phyloP scores from a whole-genome alignment of 2,329 filamentous ascomycete genomes.

The Botrytis fragariae region DNA sequence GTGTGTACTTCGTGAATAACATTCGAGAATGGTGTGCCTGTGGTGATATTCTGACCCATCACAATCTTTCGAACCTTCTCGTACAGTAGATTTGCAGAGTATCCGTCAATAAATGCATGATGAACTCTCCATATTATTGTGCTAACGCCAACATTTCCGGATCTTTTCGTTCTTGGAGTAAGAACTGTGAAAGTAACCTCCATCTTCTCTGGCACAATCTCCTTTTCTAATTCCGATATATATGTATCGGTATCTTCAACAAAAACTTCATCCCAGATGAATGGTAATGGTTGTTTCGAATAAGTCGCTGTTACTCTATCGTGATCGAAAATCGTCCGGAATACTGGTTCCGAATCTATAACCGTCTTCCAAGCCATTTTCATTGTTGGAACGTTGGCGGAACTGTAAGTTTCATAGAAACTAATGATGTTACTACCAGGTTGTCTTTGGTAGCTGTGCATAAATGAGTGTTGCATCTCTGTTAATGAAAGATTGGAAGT shows the following conservation, averaged over 20 bases:
- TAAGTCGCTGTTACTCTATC: conserved; percentile 2
- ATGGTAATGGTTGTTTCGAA: conserved; percentile 9
- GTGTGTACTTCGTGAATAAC: conserved; percentile 1
- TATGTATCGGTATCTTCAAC: neutral
- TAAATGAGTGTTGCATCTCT: conserved; percentile 34
- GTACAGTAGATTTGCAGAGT: conserved; percentile 27
- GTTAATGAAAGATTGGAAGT: conserved; percentile 20
- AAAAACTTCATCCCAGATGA: neutral
- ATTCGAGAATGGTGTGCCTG: neutral
- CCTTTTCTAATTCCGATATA: conserved; percentile 1
- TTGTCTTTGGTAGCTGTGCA: conserved; percentile 27
- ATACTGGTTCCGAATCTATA: conserved; percentile 34
- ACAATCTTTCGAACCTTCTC: conserved; percentile 14
- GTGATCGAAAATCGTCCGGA: conserved; percentile 24
- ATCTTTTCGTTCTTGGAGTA: neutral
- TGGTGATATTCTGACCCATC: neutral
- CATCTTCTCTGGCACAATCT: neutral
- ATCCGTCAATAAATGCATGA: conserved; percentile 40
- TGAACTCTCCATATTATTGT: conserved; percentile 39
- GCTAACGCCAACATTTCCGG: neutral
- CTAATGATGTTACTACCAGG: conserved; percentile 32
- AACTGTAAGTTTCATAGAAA: conserved; percentile 27
- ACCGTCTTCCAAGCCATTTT: conserved; percentile 35
- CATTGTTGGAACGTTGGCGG: conserved; percentile 25
- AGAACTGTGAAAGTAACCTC: conserved; percentile 7